phyloP scores from a whole-genome alignment of 257 asterid genomes.

The Coffea eugenioides region DNA sequence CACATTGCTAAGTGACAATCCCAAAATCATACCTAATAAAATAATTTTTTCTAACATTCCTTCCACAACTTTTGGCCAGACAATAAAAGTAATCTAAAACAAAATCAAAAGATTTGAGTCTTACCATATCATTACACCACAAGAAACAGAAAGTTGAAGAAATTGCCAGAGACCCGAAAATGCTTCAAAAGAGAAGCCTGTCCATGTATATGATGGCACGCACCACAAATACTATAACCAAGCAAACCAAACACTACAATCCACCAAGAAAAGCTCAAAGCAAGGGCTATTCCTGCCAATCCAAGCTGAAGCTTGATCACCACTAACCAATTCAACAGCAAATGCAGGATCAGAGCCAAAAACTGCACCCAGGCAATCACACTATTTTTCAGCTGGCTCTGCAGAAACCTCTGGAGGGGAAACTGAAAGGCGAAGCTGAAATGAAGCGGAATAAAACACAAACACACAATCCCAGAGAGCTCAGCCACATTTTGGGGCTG shows the following conservation, averaged over 20 bases:
- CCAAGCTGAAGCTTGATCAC: conserved; percentile 54
- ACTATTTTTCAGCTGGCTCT: conserved; percentile 73
- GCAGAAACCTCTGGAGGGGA: conserved; percentile 82
- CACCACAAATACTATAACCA: conserved; percentile 53
- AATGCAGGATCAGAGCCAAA: conserved; percentile 44
- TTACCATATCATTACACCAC: conserved; percentile 93
- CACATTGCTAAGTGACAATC: too few relatives aligned
- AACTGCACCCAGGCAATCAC: conserved; percentile 58
- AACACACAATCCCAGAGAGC: conserved; percentile 61
- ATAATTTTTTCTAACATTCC: too few relatives aligned
- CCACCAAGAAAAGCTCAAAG: conserved; percentile 69
- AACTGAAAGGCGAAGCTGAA: conserved; percentile 69
- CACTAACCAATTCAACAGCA: conserved; percentile 50
- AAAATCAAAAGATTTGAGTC: background rate
- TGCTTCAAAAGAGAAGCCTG: conserved; percentile 70
- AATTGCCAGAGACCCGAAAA: conserved; percentile 84
- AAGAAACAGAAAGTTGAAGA: conserved; percentile 65
- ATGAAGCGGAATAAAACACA: conserved; percentile 67
- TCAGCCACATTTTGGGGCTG: conserved; percentile 76
- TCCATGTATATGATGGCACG: conserved; percentile 76
- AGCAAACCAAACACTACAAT: conserved; percentile 41
- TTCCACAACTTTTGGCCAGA: too few relatives aligned
- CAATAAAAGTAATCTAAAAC: background rate
- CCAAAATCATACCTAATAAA: too few relatives aligned
- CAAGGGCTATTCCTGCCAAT: conserved; percentile 50